These are phyloP conservation scores for Pyricularia pennisetigena DNA, from an alignment of 2,329 filamentous ascomycete genomes.

Conservation along the genomic window DNA sequence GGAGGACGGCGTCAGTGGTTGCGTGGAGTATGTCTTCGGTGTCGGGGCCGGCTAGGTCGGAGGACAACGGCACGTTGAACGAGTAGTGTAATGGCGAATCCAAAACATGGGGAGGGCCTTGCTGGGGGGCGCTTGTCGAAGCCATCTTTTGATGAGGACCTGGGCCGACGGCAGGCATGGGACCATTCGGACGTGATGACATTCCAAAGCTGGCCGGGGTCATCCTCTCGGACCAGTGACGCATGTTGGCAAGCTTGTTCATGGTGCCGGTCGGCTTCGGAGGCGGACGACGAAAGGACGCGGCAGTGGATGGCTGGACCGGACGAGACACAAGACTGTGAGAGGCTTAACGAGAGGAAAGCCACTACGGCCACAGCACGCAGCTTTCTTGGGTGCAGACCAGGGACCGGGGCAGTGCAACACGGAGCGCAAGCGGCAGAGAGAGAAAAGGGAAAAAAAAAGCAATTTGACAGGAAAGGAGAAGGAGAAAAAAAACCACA, in stretches of 20 bases:
- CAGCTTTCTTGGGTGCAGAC: background rate
- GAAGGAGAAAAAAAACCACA: constrained; percentile 26
- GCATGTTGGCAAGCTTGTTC: constrained; percentile 62
- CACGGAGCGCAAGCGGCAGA: constrained; percentile 5
- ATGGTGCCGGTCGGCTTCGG: constrained; percentile 30
- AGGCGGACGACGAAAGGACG: background rate
- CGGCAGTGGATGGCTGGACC: constrained; percentile 2
- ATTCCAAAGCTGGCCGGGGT: constrained; percentile 54
- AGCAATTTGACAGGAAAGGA: constrained; percentile 9
- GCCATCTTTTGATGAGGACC: constrained; percentile 45
- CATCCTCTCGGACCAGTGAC: constrained; percentile 63
- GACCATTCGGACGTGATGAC: constrained; percentile 44
- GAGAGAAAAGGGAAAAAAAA: constrained; percentile 10
- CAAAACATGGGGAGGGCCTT: constrained; percentile 59
- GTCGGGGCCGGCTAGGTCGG: constrained; percentile 83
- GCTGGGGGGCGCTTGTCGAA: constrained; percentile 39
- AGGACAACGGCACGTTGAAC: constrained; percentile 95
- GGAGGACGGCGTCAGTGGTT: constrained; percentile 73
- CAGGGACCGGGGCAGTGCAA: constrained; percentile 10
- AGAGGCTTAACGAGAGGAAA: constrained; percentile 4
- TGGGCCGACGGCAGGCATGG: constrained; percentile 41
- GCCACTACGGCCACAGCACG: constrained; percentile 6
- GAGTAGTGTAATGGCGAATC: constrained; percentile 81
- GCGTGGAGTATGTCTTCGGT: constrained; percentile 92
- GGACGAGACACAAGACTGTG: constrained; percentile 2